Base-by-base conservation (phyloP, 305 asterid genomes). In the Rubia peregrina region DNA sequence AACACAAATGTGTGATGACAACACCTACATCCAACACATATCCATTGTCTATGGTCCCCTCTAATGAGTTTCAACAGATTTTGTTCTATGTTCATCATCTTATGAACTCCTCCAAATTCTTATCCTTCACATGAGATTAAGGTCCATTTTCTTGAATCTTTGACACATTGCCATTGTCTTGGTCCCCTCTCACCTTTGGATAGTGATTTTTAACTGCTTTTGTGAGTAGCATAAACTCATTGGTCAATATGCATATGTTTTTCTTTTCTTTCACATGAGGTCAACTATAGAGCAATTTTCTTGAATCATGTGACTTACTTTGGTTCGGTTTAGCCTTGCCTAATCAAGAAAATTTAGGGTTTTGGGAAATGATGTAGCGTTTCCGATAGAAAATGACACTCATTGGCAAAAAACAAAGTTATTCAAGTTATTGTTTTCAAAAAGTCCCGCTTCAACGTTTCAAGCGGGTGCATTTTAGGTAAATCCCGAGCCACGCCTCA, bases 11-110 rank as follows among this genome's bases (percentile, higher is more conserved):
- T 53, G 71, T 65, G 46, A 72, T 30, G 74, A 79, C 70, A 51
- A 71, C 44, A 57, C 81, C 80, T 80, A 76, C 87, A 80, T 74
- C 83, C 75, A 77, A 79, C 53, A 53, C 71, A 59, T 73, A 79
- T 77, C 83, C 67, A 57, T 8, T 86, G 88, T 87, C 78, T 82
- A 80, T 76, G 87, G 81, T 77, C 92, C 89, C 68, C 87, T 77
- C 78, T 59, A 22, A 30, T 16, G 51, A 73, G 24, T 73, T 41
- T 65, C 55, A 57, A 48, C 72, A 64, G 26, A 6, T 61, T 41
- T 7, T 63, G 56, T 36, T 51, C 53, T 68, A 41, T 22, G 19
- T 11, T 36, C n/a, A 22, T 26, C 12, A 6, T 56, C 61, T 56
- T 24, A 56, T 56, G 30, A 21, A 56, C 61, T 21, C 61, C 19